Base-by-base conservation (phyloP, 2,329 filamentous ascomycete species). In the Fusarium papillatum region DNA sequence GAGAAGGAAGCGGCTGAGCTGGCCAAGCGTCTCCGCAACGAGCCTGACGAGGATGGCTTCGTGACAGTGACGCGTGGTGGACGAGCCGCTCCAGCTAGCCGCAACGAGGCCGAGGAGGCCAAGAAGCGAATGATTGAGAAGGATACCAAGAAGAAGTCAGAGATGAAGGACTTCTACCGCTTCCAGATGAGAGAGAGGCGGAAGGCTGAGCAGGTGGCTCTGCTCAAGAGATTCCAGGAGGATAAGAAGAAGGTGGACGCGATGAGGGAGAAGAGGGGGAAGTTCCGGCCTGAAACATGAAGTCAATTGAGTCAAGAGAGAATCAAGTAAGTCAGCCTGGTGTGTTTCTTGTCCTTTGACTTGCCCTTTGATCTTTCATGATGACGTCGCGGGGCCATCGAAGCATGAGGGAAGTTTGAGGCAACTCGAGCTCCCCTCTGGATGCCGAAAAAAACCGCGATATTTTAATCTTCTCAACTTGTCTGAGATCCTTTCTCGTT, bases 1-100 rank as follows among this genome's bases (percentile, higher is more conserved):
- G 94, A 90, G 88, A 91, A 83, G 85, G 93, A 88, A 84, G 93
- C 87, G 78, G 89, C 81, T 76, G 92, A 86, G 85, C 89, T 87
- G 81, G 93, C 85, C 81, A 92, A 91, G 85, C 86, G 90, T 67
- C 86, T 93, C 72, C 92, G 95, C 72, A 93, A 94, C 77, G 93
- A 95, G 80, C 95, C 96, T 0, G 97, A 99, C 83, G 96, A 95
- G 81, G 97, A 99, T 83, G 97, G 97, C 3, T 99, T 99, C 82
- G 90, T 98, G 61, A 98, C 96, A 5, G 97, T 99, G 29, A 94
- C 93, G 2, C 90, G 94, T 66, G 95, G 95, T 31, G 94, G 94
- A 46, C 88, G 93, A 69, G 89, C 89, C 9, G 94, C 93, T n/a
- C 92, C 95, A 1, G 95, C 94, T 2, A 90, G 93, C 66, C 89